These are phyloP conservation scores for Tolypocladium amazonense DNA, from an alignment of 2,329 filamentous ascomycete species.

Conservation along the genomic window DNA sequence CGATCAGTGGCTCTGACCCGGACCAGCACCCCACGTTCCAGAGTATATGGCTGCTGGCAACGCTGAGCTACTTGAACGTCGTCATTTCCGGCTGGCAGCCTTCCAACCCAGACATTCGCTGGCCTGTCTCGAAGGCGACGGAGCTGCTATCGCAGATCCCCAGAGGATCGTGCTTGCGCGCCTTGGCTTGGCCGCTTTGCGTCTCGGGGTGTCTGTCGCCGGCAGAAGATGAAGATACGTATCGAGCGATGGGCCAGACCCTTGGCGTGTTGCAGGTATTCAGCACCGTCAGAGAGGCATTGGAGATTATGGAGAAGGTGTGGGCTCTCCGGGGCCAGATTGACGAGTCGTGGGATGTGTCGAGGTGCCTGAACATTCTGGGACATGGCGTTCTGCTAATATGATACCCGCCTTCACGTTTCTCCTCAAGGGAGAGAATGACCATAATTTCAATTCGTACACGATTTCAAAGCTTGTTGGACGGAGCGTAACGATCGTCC, in stretches of 20 bases:
- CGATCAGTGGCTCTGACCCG: conserved; percentile 9
- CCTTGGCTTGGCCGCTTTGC: conserved; percentile 30
- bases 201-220: conserved; percentile 29
- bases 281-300: conserved; percentile 31
- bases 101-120: conserved; percentile 27
- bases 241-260: conserved; percentile 26
- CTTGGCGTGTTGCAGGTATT: conserved; percentile 34
- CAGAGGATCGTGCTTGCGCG: conserved; percentile 18
- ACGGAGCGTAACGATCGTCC: neutral
- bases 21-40: conserved; percentile 16
- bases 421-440: neutral
- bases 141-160: conserved; percentile 22
- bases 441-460: neutral
- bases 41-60: conserved; percentile 37
- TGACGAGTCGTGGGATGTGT: conserved; percentile 33
- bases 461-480: neutral
- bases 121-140: conserved; percentile 19
- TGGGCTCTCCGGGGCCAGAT: conserved; percentile 29
- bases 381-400: conserved; percentile 28
- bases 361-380: conserved; percentile 29
- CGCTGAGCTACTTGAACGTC: conserved; percentile 35
- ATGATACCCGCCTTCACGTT: conserved; percentile 14
- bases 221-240: conserved; percentile 28
- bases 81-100: conserved; percentile 42
- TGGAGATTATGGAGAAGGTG: conserved; percentile 34